Evolutionary conservation across 371 early-diverging fungal species (phyloP), one percentile per base, ranked within the genome.

Genomic region (Chytridiales sp.): DNA sequence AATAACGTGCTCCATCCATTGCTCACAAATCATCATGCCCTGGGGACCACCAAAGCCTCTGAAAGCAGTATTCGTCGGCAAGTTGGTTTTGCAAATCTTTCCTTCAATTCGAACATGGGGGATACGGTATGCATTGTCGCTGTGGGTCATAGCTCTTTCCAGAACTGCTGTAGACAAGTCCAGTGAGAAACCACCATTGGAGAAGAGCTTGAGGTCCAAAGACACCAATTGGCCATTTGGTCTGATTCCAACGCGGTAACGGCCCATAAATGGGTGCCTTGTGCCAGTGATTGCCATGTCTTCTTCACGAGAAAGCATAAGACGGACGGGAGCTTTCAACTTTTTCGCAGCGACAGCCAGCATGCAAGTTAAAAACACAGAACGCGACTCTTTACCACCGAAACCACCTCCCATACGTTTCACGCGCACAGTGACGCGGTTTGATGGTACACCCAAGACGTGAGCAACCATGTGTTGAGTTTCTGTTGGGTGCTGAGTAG

Each of bases 401-500:
- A 91, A 91, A 4, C 88, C 91, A 55, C 91, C 91, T 51, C 91
- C 89, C 43, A 87, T 56, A 42, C 89, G 85, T 76, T 88, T 87
- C 11, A 74, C 74, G 34, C 82, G 78, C 66, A 82, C 79, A 41
- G 78, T 75, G 47, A 89, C 64, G 50, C 79, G 79, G 74, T 81
- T 81, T 26, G 80, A 69, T 0, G 81, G 76, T 47, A 86, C 62
- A 27, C 87, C 88, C n/a, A 89, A 77, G 24, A 74, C 76, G 44
- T 74, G 77, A 5, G 89, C 82, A 9, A 82, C 79, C 3, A 72
- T 68, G 41, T 75, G 69, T 65, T 89, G 91, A 6, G 82, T 70
- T 65, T 85, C 87, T 19, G 83, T 80, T 2, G 85, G 86, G 65
- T 83, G 80, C 70, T 91, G 91, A n/a, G 87, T 86, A 31, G 80